Evolutionary conservation across 768 basidiomycete genomes (phyloP), one percentile per base, ranked within the genome.

Genomic region (Rubroboletus pulcherrimus): DNA sequence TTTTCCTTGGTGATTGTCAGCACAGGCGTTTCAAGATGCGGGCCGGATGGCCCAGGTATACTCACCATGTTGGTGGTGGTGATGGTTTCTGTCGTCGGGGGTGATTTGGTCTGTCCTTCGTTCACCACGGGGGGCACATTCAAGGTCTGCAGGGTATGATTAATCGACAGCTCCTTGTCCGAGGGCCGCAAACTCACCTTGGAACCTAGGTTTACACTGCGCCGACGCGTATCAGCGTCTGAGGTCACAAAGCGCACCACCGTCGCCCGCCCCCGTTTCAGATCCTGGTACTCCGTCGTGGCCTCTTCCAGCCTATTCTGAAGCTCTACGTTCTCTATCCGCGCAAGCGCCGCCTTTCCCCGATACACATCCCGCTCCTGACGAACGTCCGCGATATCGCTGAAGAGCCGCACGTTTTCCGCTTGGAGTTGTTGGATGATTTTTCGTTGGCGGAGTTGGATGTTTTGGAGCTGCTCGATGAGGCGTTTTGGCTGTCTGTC

Each of bases 311-410:
- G 37, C 34, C 31, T 52, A 41, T 58, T 64, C 43, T 54, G 61
- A 2, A 68, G 56, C 6, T 70, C 67, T 2, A 57, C 58, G 15
- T 58, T 61, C 41, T 61, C 62, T 43, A 48, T 70, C 21, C 69
- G 58, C 26, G 49, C 38, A 17, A 54, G 63, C 7, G 60, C 66
- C 0, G 42, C 60, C 40, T 68, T 64, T 48, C 53, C 58, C 14
- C 60, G 62, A 45, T 65, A 70, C 7, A 30, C 34, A 26, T 70
- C 69, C 31, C 69, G 61, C 48, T 69, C 67, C 30, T 57, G 66
- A 29, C 69, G 69, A 15, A 70, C 24, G 10, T 70, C 64, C 5
- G 17, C 57, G 21, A 70, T 64, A n/a, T 69, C 64, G 30, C 50
- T 50, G 34, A 71, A 57, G 6, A 60, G 53, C 29, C 68, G 56